Evolutionary conservation across 2,329 filamentous ascomycete species (phyloP).

Genomic region (Epichloe glyceriae): DNA sequence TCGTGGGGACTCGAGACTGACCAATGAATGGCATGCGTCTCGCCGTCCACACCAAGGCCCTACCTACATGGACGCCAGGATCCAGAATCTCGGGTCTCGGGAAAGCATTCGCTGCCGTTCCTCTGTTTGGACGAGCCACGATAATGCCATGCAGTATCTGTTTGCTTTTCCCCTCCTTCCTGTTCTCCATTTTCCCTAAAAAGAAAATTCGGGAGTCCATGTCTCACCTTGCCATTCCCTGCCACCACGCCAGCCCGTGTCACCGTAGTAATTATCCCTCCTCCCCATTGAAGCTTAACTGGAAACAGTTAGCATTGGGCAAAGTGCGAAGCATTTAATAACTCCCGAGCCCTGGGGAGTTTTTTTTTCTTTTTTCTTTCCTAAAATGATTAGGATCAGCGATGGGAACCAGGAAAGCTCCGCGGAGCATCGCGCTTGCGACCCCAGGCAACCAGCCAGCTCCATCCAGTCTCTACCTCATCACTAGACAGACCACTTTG

Average conservation of each 20-base stretch:
- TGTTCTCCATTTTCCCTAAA: too few species aligned
- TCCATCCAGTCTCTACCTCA: background rate
- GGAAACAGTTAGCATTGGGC: too few species aligned
- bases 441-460: background rate
- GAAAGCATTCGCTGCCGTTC: background rate
- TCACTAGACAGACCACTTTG: background rate
- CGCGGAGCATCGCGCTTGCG: background rate
- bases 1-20: background rate
- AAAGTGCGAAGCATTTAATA: background rate
- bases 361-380: background rate
- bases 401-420: background rate
- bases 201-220: too few species aligned
- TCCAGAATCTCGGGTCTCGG: background rate
- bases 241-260: too few species aligned
- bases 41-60: background rate
- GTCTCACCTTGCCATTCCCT: too few species aligned
- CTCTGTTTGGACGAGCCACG: background rate
- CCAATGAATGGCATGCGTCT: background rate
- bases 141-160: too few species aligned
- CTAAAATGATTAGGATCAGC: background rate
- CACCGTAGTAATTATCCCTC: too few species aligned
- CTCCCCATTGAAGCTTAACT: too few species aligned
- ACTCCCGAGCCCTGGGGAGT: background rate
- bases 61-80: background rate
- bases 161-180: too few species aligned